A percentile compares a stretch with the other conserved stretches of the same genome.
Evolutionary conservation across 1,284 basidiomycete species (phyloP).

Genomic region (Cutaneotrichosporon spelunceum): DNA sequence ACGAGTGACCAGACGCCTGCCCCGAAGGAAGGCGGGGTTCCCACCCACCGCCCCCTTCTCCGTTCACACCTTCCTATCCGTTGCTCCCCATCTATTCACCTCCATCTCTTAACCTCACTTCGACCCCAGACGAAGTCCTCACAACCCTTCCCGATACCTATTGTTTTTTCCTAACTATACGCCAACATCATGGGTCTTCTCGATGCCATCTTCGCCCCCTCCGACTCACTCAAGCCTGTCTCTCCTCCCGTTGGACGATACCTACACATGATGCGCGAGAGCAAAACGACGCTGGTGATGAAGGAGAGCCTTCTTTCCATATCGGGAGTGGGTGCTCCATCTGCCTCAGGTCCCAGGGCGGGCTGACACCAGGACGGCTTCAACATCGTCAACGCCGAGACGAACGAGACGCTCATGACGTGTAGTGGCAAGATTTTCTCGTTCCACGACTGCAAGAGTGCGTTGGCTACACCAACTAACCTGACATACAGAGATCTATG

Average conservation of each 20-base stretch:
- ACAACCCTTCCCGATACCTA: background rate
- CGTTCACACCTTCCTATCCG: too few relatives aligned
- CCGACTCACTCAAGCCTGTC: constrained; percentile 7
- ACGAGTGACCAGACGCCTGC: too few relatives aligned
- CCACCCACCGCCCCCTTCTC: too few relatives aligned
- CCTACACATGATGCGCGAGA: constrained; percentile 6
- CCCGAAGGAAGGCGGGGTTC: too few relatives aligned
- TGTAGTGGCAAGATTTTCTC: constrained; percentile 11
- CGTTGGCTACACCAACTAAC: background rate
- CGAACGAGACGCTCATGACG: constrained; percentile 5
- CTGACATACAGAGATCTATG: constrained; percentile 16
- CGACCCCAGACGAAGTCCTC: too few relatives aligned
- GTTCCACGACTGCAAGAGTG: constrained; percentile 21
- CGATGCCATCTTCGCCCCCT: constrained; percentile 6
- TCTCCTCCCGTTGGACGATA: constrained; percentile 11
- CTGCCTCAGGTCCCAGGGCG: background rate
- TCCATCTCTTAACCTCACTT: too few relatives aligned
- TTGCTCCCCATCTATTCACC: too few relatives aligned
- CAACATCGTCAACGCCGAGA: constrained; percentile 1
- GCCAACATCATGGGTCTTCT: constrained; percentile 13
- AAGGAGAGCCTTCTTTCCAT: constrained; percentile 31
- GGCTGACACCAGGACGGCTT: constrained; percentile 13
- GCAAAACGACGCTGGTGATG: constrained; percentile 25
- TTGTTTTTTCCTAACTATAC: background rate
- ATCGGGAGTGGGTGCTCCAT: constrained; percentile 11